Conservation (phyloP, 2,329 filamentous ascomycete genomes). For the Clathrospora elynae region DNA sequence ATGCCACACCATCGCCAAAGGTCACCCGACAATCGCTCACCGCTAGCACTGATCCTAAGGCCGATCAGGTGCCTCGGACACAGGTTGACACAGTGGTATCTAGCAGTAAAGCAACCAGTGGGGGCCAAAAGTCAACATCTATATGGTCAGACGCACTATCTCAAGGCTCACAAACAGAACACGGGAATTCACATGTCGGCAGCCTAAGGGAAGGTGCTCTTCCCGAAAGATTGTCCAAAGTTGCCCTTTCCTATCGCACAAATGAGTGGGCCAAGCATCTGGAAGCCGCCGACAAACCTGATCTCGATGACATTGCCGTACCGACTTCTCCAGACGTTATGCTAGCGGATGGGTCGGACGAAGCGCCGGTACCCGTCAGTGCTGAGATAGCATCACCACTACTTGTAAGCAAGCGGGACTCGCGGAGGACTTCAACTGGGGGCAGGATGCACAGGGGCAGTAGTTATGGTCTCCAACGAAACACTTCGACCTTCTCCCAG, state of each 20-base stretch:
- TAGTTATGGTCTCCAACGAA: constrained; percentile 23
- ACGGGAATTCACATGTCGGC: constrained; percentile 50
- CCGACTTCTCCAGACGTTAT: constrained; percentile 51
- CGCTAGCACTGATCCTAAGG: constrained; percentile 43
- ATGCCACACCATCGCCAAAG: neutral
- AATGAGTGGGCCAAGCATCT: constrained; percentile 97
- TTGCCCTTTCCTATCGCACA: constrained; percentile 82
- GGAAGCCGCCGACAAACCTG: constrained; percentile 73
- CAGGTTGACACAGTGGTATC: constrained; percentile 27
- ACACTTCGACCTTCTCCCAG: constrained; percentile 32
- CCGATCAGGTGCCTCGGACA: constrained; percentile 12
- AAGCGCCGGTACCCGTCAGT: constrained; percentile 60
- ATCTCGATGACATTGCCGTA: constrained; percentile 64
- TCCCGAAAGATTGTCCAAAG: constrained; percentile 72
- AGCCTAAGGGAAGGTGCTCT: constrained; percentile 59
- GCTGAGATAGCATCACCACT: constrained; percentile 35
- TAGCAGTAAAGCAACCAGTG: constrained; percentile 22
- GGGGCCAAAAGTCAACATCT: constrained; percentile 47
- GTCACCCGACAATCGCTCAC: constrained; percentile 29
- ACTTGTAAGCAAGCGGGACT: constrained; percentile 24
- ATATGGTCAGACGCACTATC: constrained; percentile 43
- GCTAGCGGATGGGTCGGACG: constrained; percentile 49
- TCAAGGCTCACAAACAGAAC: constrained; percentile 32
- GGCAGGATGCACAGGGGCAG: constrained; percentile 27
- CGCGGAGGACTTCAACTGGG: constrained; percentile 32